Evolutionary conservation across 768 basidiomycete species (phyloP), one percentile per base, ranked within the genome.

Genomic region (Cytidiella melzeri): DNA sequence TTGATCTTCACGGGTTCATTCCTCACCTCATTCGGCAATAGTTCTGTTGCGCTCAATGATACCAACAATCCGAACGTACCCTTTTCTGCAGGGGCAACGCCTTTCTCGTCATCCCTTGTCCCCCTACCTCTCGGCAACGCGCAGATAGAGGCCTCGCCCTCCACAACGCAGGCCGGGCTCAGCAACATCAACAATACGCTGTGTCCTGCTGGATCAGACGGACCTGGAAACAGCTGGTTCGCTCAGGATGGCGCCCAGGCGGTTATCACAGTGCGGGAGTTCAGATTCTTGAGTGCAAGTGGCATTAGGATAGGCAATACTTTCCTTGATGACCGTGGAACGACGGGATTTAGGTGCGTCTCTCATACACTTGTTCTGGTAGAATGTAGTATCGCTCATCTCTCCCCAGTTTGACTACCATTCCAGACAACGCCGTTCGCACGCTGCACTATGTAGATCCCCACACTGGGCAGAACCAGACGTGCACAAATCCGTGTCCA

Each of bases 271-370:
- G 71, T 91, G 39, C 75, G 85, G 50, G 76, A 83, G n/a, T 89
- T 85, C 61, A 71, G 80, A 23, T 85, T 75, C 60, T 77, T 89
- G 49, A 80, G 77, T 43, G 87, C 82, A 3, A 81, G 74, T 49
- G 96, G 95, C 4, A 63, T 97, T 42, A 81, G 96, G 40, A 71
- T 99, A 24, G 94, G 92, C 23, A 98, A 99, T 68, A 94, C 92
- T 6, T 90, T 95, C 66, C 74, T 83, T 54, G 67, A 73, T 44
- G 78, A 83, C 45, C 83, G 87, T 57, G 87, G 92, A 37, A 95
- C 95, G 1, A 88, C 81, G n/a, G 76, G 73, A 4, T 99, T 99
- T 68, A 86, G 78, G 94, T 94, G 65, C 47, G 80, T 61, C 25
- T 34, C 39, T 42, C 5, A 6, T 51, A 7, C 36, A 41, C 27